Evolutionary conservation across 1,284 basidiomycete genomes (phyloP).

Genomic region (Agaricales sp.): DNA sequence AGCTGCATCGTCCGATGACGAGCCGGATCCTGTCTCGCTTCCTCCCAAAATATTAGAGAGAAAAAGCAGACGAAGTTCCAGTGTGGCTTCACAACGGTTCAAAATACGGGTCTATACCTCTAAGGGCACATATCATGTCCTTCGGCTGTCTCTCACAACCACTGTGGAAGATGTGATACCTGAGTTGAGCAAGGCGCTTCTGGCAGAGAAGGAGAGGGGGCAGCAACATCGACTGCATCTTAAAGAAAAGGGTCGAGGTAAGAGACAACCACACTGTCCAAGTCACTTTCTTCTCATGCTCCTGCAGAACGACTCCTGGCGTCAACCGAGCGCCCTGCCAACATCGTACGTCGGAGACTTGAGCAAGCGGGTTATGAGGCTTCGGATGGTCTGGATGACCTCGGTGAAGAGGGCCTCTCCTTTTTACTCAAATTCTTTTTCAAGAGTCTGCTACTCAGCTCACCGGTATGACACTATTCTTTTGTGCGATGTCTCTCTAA

Average conservation of each 20-base stretch:
- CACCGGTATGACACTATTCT: slow-evolving; percentile 37
- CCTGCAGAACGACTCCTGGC: slow-evolving; percentile 69
- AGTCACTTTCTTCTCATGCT: slow-evolving; percentile 5
- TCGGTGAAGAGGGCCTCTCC: slow-evolving; percentile 76
- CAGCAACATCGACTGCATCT: slow-evolving; percentile 73
- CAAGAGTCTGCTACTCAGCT: slow-evolving; percentile 59
- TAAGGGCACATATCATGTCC: slow-evolving; percentile 67
- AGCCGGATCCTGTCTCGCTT: slow-evolving; percentile 1
- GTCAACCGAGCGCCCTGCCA: slow-evolving; percentile 76
- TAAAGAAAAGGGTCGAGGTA: slow-evolving; percentile 80
- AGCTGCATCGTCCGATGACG: slow-evolving; percentile 4
- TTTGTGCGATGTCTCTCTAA: slow-evolving; percentile 3
- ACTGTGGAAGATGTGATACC: slow-evolving; percentile 66
- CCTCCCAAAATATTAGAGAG: background rate
- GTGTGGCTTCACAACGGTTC: slow-evolving; percentile 17
- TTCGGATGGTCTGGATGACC: slow-evolving; percentile 70
- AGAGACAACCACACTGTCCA: too few species aligned
- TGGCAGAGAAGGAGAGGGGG: slow-evolving; percentile 32
- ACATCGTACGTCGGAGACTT: slow-evolving; percentile 77
- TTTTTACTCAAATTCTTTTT: slow-evolving; percentile 89
- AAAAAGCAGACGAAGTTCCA: background rate
- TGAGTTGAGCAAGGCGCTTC: slow-evolving; percentile 50
- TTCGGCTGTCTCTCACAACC: slow-evolving; percentile 52
- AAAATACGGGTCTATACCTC: slow-evolving; percentile 72
- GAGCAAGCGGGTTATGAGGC: slow-evolving; percentile 89